Conservation (phyloP, 441 rosid genomes). For the Erysimum pusillum region DNA sequence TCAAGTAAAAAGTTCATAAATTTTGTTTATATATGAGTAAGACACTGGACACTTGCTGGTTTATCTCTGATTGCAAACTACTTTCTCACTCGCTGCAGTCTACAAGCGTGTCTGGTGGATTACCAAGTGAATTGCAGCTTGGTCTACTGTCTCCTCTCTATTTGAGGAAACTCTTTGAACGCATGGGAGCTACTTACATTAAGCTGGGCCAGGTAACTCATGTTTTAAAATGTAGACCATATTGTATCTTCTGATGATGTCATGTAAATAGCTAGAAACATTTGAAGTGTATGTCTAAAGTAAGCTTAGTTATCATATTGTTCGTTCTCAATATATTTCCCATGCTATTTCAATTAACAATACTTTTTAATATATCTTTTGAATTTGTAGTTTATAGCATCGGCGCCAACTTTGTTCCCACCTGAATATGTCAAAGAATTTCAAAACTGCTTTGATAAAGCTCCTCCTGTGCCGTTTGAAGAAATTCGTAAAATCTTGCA, state of each 20-base stretch:
- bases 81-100: slow-evolving; percentile 57
- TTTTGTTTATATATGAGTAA: slow-evolving; percentile 28
- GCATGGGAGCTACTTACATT: slow-evolving; percentile 98
- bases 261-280: not conserved
- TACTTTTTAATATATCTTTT: not conserved
- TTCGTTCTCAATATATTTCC: slow-evolving; percentile 3
- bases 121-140: slow-evolving; percentile 75
- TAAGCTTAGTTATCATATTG: slow-evolving; percentile 10
- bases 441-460: slow-evolving; percentile 94
- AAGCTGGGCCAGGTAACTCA: slow-evolving; percentile 88
- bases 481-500: slow-evolving; percentile 80
- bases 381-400: slow-evolving; percentile 80
- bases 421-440: slow-evolving; percentile 89
- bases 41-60: not conserved
- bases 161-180: slow-evolving; percentile 93
- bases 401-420: slow-evolving; percentile 96
- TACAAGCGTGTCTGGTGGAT: slow-evolving; percentile 64
- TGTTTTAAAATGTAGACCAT: slow-evolving; percentile 13
- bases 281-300: not conserved
- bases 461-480: slow-evolving; percentile 81
- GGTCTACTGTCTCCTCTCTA: slow-evolving; percentile 91
- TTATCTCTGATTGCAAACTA: slow-evolving; percentile 3
- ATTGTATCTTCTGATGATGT: slow-evolving; percentile 15
- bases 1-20: not conserved
- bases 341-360: not conserved